Evolutionary conservation across 352 stramenopile species (phyloP).

Genomic region (Phytopythium ostracodes): DNA sequence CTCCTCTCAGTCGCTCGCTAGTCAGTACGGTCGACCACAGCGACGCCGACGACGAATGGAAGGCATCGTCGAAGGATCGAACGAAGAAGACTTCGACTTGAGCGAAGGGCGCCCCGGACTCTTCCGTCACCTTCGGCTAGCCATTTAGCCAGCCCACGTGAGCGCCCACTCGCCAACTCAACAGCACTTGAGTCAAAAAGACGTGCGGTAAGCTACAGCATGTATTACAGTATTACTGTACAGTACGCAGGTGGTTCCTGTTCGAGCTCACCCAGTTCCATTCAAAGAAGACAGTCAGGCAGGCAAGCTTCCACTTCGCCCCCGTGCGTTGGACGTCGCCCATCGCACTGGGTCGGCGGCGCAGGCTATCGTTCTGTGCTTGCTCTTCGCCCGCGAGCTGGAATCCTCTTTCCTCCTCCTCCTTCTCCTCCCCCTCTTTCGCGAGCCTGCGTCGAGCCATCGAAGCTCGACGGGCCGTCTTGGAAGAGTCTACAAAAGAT

Average conservation of each 20-base stretch:
- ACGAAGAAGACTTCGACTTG: background rate
- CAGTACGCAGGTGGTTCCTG: too few relatives aligned
- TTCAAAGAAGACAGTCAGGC: background rate
- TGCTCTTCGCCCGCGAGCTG: background rate
- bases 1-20: background rate
- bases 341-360: background rate
- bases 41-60: background rate
- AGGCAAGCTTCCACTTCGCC: background rate
- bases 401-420: too few relatives aligned
- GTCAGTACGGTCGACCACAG: background rate
- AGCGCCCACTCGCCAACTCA: background rate
- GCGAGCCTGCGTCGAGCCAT: background rate
- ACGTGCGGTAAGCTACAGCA: background rate
- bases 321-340: background rate
- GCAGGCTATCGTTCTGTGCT: background rate
- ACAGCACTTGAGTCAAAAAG: background rate
- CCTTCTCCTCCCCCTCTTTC: background rate
- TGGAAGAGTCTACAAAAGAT: conserved; percentile 7
- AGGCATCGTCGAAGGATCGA: background rate
- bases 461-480: too few relatives aligned
- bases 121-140: background rate
- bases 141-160: conserved; percentile 2
- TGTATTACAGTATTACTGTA: too few relatives aligned
- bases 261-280: too few relatives aligned
- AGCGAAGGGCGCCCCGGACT: background rate